These are phyloP conservation scores for Lepidium africanum DNA, from an alignment of 345 rosid genomes.

Conservation along the genomic window DNA sequence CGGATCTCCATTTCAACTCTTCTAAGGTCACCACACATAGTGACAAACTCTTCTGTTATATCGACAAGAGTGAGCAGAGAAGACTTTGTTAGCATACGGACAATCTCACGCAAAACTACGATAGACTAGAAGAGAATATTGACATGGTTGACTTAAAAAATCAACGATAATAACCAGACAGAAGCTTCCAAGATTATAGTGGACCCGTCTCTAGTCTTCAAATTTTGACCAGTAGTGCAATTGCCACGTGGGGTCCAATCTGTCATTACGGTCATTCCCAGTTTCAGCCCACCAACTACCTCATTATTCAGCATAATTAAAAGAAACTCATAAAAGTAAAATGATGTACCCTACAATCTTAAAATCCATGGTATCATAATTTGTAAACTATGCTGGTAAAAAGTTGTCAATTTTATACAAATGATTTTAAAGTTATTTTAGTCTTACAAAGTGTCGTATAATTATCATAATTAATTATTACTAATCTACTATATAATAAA, in stretches of 20 bases:
- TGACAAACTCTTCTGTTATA: not conserved
- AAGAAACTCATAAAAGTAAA: not conserved
- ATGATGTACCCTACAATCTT: not conserved
- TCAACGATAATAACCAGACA: slow-evolving; percentile 2
- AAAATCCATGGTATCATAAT: not conserved
- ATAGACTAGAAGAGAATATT: not conserved
- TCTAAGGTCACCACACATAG: not conserved
- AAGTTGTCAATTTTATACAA: not conserved
- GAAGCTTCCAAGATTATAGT: slow-evolving; percentile 6
- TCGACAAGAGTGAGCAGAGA: not conserved
- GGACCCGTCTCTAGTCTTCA: slow-evolving; percentile 5
- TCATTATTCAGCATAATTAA: not conserved
- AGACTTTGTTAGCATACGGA: slow-evolving; percentile 3
- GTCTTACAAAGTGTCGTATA: too few relatives aligned
- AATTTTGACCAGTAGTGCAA: slow-evolving; percentile 10
- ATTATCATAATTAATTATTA: too few relatives aligned
- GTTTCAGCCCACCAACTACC: not conserved
- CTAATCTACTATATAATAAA: too few relatives aligned
- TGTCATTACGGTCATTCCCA: slow-evolving; percentile 4
- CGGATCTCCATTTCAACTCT: not conserved
- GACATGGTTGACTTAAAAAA: slow-evolving; percentile 14
- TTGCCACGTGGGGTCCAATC: slow-evolving; percentile 5
- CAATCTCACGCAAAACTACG: not conserved
- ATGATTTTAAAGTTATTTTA: not conserved
- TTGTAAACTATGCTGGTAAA: not conserved